phyloP scores from a whole-genome alignment of 2,329 filamentous ascomycete species.

The Elsinoe perseae region DNA sequence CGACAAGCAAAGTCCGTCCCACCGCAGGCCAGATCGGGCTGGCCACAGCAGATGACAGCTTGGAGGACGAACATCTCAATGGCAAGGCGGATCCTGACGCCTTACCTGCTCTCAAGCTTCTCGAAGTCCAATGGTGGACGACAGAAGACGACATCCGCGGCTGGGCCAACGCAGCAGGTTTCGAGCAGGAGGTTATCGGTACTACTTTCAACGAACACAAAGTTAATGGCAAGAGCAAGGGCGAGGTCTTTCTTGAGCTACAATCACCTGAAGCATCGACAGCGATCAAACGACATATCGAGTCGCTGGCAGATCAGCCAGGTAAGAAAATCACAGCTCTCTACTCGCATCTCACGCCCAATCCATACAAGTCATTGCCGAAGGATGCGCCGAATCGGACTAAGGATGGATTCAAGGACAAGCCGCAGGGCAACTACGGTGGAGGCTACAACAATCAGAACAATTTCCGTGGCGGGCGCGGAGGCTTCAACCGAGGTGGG shows the following conservation, averaged over 20 bases:
- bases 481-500: constrained; percentile 26
- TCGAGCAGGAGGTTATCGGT: constrained; percentile 79
- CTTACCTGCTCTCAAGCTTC: constrained; percentile 69
- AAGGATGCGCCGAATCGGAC: constrained; percentile 73
- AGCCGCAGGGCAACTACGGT: constrained; percentile 39
- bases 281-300: constrained; percentile 74
- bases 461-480: constrained; percentile 34
- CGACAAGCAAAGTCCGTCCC: constrained; percentile 22
- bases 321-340: constrained; percentile 61
- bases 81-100: constrained; percentile 48
- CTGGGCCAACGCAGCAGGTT: constrained; percentile 71
- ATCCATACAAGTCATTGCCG: constrained; percentile 84
- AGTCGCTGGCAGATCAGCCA: constrained; percentile 53
- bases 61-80: constrained; percentile 48
- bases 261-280: constrained; percentile 75
- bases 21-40: constrained; percentile 14
- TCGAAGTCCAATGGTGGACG: constrained; percentile 93
- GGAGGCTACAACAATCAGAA: constrained; percentile 32
- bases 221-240: constrained; percentile 97
- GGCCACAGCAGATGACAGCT: constrained; percentile 15
- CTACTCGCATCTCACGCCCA: constrained; percentile 68
- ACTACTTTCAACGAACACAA: constrained; percentile 98
- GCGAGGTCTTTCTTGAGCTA: constrained; percentile 82
- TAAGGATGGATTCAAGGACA: constrained; percentile 55
- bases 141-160: constrained; percentile 90